Evolutionary conservation across 2,329 filamentous ascomycete genomes (phyloP), one percentile per base, ranked within the genome.

Genomic region (Fusarium goolgardi): DNA sequence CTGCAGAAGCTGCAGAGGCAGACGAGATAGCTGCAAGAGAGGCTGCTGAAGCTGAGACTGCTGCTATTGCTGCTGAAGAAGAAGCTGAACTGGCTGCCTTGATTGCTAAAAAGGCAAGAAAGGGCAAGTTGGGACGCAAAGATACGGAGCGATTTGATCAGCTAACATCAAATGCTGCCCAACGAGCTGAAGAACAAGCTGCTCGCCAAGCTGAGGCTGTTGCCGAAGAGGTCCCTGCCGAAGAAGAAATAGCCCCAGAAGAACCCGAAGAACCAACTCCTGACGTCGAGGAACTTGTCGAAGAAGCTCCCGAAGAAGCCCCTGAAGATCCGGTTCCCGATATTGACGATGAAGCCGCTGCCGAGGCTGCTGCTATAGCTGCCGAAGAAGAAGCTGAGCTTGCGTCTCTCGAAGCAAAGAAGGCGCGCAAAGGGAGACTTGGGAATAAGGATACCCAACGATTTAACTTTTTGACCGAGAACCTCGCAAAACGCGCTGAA

Each of bases 401-500:
- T 15, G 78, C 75, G 16, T 71, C 75, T 6, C 75, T 84, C 6
- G 82, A 81, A 43, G 77, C 79, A 25, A 87, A 85, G 71, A 86
- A 84, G 69, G 78, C 78, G 2, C 84, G 82, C 67, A 87, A 83
- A 72, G 76, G 77, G 55, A 84, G 78, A 61, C 69, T 83, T 15
- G 74, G 71, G 3, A 84, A 81, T 65, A 83, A 79, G 58, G 82
- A 83, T 32, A 76, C 83, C 50, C 81, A 85, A 60, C 83, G 81
- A 60, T 76, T 80, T 27, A 76, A 79, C 34, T 68, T 71, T 10
- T 71, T 84, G 9, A 78, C 75, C 12, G 76, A 76, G 37, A 79
- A 75, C 32, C 74, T 77, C 27, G 73, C 71, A 29, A 73, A 72
- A 61, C 76, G 80, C 34, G 77, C 78, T 9, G 80, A 65, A 64